These are phyloP conservation scores for Suhomyces faveliae DNA, from an alignment of 805 yeast genomes.

Conservation along the genomic window DNA sequence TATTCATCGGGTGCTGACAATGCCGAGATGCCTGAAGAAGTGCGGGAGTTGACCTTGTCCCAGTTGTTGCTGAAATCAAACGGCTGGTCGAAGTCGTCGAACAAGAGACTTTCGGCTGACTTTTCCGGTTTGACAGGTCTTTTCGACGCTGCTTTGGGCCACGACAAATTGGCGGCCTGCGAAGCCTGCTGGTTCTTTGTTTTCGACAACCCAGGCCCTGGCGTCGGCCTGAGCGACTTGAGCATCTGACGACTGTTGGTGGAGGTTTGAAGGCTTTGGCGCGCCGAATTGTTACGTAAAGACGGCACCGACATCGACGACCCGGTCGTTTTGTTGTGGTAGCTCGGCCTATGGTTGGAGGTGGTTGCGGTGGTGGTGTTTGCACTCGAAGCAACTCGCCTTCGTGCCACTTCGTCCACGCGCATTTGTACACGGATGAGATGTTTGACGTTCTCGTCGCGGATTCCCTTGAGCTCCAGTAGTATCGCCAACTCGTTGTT, in stretches of 20 bases:
- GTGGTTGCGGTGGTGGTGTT: neutral
- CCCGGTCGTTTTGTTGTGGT: neutral
- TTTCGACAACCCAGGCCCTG: slow-evolving; percentile 10
- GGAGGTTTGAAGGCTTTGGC: slow-evolving; percentile 1
- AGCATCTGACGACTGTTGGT: slow-evolving; percentile 25
- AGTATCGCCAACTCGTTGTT: slow-evolving; percentile 26
- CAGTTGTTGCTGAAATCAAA: slow-evolving; percentile 7
- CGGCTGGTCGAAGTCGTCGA: slow-evolving; percentile 41
- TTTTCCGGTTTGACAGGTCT: slow-evolving; percentile 2
- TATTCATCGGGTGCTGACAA: slow-evolving; percentile 6
- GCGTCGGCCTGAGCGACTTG: slow-evolving; percentile 28
- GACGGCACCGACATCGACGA: slow-evolving; percentile 18
- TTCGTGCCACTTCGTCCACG: slow-evolving; percentile 36
- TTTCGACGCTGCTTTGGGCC: slow-evolving; percentile 21
- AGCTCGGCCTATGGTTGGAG: neutral
- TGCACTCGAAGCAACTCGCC: slow-evolving; percentile 7
- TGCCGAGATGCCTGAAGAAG: slow-evolving; percentile 7
- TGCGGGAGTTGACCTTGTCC: slow-evolving; percentile 7
- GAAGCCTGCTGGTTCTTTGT: slow-evolving; percentile 20
- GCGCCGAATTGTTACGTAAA: slow-evolving; percentile 9
- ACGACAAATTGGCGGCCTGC: slow-evolving; percentile 29
- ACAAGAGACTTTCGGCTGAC: slow-evolving; percentile 19
- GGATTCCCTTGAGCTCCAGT: slow-evolving; percentile 33
- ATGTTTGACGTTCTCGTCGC: slow-evolving; percentile 45
- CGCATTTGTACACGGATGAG: slow-evolving; percentile 40